Evolutionary conservation across 176 grass and related monocot species (phyloP).

Genomic region (Carex scoparia): DNA sequence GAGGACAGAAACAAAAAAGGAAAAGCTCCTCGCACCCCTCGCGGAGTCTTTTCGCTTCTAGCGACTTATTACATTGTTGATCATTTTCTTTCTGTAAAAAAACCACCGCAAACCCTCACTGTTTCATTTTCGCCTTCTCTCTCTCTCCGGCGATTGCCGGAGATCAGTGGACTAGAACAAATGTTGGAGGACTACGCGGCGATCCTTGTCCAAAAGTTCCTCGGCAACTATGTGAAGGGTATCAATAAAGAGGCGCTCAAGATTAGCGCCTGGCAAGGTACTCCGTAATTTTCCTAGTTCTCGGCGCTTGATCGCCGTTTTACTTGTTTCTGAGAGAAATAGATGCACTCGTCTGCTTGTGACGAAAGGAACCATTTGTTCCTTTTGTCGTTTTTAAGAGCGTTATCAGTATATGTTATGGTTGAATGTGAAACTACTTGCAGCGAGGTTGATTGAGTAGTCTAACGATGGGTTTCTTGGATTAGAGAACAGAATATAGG

Average conservation of each 20-base stretch:
- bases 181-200: conserved; percentile 97
- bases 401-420: background rate
- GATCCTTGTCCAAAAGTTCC: conserved; percentile 88
- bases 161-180: conserved; percentile 31
- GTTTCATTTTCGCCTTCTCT: background rate
- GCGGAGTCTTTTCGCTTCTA: background rate
- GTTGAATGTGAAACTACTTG: background rate
- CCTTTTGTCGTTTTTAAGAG: background rate
- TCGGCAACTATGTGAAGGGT: conserved; percentile 88
- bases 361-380: background rate
- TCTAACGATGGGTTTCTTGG: background rate
- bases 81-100: background rate
- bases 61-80: background rate
- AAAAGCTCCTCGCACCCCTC: background rate
- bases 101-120: conserved; percentile 15
- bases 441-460: background rate
- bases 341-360: conserved; percentile 9
- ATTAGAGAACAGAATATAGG: background rate
- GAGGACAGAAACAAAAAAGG: background rate
- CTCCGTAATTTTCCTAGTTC: background rate
- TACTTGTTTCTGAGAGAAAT: background rate
- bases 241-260: conserved; percentile 97
- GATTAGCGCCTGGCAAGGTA: conserved; percentile 97
- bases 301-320: background rate
- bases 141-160: conserved; percentile 37